Conservation (phyloP, 371 early-diverging fungal genomes). For the Mortierella sp. region DNA sequence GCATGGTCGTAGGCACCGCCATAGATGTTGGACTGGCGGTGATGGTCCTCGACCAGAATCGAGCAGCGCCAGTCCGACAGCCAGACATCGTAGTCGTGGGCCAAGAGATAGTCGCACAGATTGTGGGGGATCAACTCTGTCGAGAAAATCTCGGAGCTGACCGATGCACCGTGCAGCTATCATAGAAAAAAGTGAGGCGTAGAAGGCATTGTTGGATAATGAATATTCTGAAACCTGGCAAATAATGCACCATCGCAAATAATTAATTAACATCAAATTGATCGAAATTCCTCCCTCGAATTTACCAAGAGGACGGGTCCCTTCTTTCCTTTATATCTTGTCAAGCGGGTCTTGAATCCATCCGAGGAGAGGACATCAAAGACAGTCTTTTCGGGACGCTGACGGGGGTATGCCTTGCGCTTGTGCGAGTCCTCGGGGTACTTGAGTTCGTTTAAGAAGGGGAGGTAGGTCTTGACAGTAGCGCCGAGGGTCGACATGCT, state of each 20-base stretch:
- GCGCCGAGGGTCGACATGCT: slow-evolving; percentile 29
- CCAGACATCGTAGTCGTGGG: slow-evolving; percentile 61
- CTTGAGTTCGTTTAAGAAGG: slow-evolving; percentile 54
- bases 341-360: slow-evolving; percentile 45
- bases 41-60: slow-evolving; percentile 32
- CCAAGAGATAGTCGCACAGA: slow-evolving; percentile 58
- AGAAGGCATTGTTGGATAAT: background rate
- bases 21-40: slow-evolving; percentile 54
- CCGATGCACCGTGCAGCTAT: slow-evolving; percentile 59
- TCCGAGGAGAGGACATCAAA: slow-evolving; percentile 46
- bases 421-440: slow-evolving; percentile 49
- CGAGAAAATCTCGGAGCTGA: slow-evolving; percentile 56
- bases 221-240: background rate
- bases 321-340: slow-evolving; percentile 55
- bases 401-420: slow-evolving; percentile 44
- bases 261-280: too few species aligned
- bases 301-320: slow-evolving; percentile 61
- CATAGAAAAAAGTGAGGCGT: background rate
- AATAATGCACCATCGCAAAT: background rate
- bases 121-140: slow-evolving; percentile 57
- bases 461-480: slow-evolving; percentile 43
- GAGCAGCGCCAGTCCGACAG: slow-evolving; percentile 59
- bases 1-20: slow-evolving; percentile 49
- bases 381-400: slow-evolving; percentile 41
- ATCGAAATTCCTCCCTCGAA: background rate